Percentiles rank a stretch among this genome's conserved stretches.
Evolutionary conservation across 176 grass and related monocot genomes (phyloP).

Genomic region (Puya raimondii): DNA sequence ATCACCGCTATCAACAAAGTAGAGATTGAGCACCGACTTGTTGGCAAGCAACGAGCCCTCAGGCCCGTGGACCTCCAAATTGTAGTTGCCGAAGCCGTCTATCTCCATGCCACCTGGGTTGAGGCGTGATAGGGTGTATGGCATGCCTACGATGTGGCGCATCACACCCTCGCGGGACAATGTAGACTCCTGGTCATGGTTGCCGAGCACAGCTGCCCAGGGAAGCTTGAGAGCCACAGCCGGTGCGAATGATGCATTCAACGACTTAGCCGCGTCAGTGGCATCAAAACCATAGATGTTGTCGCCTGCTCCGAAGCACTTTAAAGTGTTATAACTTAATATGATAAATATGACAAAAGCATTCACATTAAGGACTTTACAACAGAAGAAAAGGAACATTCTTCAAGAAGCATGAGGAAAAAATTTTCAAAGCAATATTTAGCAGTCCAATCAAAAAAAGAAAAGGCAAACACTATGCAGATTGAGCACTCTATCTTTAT

Average conservation of each 20-base stretch:
- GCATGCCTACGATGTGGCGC: conserved; percentile 71
- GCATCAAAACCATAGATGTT: conserved; percentile 68
- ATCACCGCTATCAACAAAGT: conserved; percentile 91
- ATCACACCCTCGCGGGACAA: conserved; percentile 77
- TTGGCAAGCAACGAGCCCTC: conserved; percentile 47
- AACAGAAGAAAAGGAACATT: neutral
- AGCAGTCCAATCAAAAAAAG: no score
- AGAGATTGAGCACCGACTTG: conserved; percentile 92
- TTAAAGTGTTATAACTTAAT: neutral
- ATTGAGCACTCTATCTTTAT: no score
- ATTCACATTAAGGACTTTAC: neutral
- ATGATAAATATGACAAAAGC: conserved; percentile 1
- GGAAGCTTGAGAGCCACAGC: conserved; percentile 59
- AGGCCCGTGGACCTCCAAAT: conserved; percentile 57
- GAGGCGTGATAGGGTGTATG: conserved; percentile 56
- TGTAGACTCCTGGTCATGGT: conserved; percentile 86
- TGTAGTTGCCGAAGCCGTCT: conserved; percentile 86
- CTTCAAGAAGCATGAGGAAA: neutral
- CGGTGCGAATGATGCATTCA: conserved; percentile 75
- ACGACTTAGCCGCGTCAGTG: conserved; percentile 58
- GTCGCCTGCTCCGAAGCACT: conserved; percentile 47
- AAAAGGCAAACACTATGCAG: no score
- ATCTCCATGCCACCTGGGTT: conserved; percentile 63
- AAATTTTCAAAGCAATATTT: no score
- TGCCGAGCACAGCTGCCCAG: conserved; percentile 85